These are phyloP conservation scores for Pseudogymnoascus sp. DNA, from an alignment of 2,329 filamentous ascomycete genomes.

Conservation along the genomic window DNA sequence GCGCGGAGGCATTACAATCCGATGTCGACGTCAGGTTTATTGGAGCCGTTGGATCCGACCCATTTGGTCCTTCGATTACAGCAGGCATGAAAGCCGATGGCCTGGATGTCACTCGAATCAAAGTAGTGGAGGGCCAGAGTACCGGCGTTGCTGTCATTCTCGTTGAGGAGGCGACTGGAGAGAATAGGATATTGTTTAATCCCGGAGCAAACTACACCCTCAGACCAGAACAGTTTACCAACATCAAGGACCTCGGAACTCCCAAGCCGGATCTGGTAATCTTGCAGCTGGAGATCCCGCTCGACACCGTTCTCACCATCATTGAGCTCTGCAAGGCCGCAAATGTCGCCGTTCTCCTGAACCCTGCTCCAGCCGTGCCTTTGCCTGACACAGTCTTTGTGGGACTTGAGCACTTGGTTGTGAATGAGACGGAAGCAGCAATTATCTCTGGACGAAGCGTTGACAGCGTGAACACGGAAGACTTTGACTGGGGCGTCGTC, in stretches of 20 bases:
- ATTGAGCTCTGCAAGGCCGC: slow-evolving; percentile 43
- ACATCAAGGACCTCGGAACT: slow-evolving; percentile 29
- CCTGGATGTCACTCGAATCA: slow-evolving; percentile 53
- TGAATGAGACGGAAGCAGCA: slow-evolving; percentile 86
- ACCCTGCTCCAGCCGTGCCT: slow-evolving; percentile 71
- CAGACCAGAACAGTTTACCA: slow-evolving; percentile 35
- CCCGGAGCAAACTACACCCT: slow-evolving; percentile 61
- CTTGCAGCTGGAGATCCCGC: slow-evolving; percentile 72
- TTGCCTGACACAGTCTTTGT: slow-evolving; percentile 61
- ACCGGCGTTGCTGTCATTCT: slow-evolving; percentile 71
- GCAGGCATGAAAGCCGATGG: slow-evolving; percentile 53
- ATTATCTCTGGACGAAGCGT: slow-evolving; percentile 53
- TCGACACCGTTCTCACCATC: slow-evolving; percentile 57
- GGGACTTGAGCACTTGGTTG: slow-evolving; percentile 69
- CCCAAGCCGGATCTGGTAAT: slow-evolving; percentile 57
- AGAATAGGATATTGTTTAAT: slow-evolving; percentile 71
- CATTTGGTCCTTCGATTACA: slow-evolving; percentile 56
- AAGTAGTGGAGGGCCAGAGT: slow-evolving; percentile 38
- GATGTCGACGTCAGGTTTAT: slow-evolving; percentile 58
- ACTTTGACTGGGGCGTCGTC: slow-evolving; percentile 38
- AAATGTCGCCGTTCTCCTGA: slow-evolving; percentile 64
- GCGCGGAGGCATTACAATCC: slow-evolving; percentile 15
- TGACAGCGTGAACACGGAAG: slow-evolving; percentile 38
- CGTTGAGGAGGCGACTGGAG: slow-evolving; percentile 64
- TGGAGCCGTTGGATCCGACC: slow-evolving; percentile 65